Evolutionary conservation across 306 rosid species (phyloP), one percentile per base, ranked within the genome.

Genomic region (Glycine tomentella): DNA sequence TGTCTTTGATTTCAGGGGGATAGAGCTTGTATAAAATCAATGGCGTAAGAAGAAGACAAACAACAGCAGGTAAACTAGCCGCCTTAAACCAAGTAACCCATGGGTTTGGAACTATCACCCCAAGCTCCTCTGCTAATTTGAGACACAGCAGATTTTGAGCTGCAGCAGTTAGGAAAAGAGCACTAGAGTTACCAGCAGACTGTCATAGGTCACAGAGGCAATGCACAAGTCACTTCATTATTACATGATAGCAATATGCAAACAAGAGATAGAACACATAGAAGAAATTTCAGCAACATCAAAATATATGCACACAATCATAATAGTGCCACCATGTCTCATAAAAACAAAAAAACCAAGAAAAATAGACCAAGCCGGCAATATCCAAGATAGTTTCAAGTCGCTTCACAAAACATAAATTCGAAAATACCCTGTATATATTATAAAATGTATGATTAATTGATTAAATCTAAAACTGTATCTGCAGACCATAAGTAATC

Each of bases 141-240:
- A 95, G 45, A 84, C 98, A 92, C 46, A 95, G 90, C 81, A 95
- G 76, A 85, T 93, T 95, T 90, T 95, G 99, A 75, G 99, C 99
- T 33, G 99, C 99, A 77, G 98, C 99, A 76, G 99, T 95, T 67
- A 95, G 88, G 97, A 90, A 95, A 81, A 95, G 99, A 87, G 99
- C 98, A 85, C 99, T 95, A 77, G 98, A 95, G 91, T 90, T 93
- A 82, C 94, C 87, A 74, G 98, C 87, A 78, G 94, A 82, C 98
- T 95, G 96, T 83, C 92, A 88, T 15, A 48, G 69, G 38, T 80
- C 89, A 91, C 56, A 84, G 64, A 63, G 85, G 74, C 85, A 84
- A 79, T 74, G 72, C 80, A 86, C 71, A 77, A 85, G 86, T 86
- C 77, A 89, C 75, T 77, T 77, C 75, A 56, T 58, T 62, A 20